phyloP scores from a whole-genome alignment of 169 alveolate species.

The Eimeria maxima region DNA sequence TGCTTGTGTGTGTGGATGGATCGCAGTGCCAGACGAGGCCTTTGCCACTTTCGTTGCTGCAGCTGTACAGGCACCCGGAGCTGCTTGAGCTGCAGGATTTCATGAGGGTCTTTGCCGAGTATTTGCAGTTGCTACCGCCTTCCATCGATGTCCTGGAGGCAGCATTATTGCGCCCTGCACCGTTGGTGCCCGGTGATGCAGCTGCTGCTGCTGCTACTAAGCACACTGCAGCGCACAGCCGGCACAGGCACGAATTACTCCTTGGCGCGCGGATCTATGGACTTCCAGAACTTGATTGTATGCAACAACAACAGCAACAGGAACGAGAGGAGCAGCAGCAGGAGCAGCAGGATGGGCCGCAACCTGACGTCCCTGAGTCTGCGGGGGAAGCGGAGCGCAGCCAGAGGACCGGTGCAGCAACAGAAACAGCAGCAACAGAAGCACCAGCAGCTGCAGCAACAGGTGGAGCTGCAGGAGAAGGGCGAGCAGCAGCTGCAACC shows the following conservation, averaged over 20 bases:
- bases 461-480: too few species aligned
- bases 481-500: neutral
- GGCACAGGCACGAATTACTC: neutral
- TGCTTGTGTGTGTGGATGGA: neutral
- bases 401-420: neutral
- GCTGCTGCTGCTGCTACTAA: neutral
- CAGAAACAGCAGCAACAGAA: too few species aligned
- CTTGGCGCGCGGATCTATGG: neutral
- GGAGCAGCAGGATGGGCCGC: neutral
- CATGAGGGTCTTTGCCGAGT: conserved; percentile 54
- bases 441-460: too few species aligned
- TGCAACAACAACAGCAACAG: conserved; percentile 7
- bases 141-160: conserved; percentile 72
- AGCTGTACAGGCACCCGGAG: conserved; percentile 75
- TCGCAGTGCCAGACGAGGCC: conserved; percentile 73
- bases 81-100: conserved; percentile 78
- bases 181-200: neutral
- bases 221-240: neutral
- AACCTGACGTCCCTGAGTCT: neutral
- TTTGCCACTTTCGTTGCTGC: conserved; percentile 39
- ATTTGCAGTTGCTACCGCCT: conserved; percentile 48
- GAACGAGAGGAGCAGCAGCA: neutral
- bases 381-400: too few species aligned
- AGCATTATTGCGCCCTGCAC: conserved; percentile 43
- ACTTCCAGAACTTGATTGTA: neutral